Percentiles rank a stretch among this genome's conserved stretches.
Evolutionary conservation across 2,329 filamentous ascomycete species (phyloP).

Genomic region (Hymenoscyphus occultus): DNA sequence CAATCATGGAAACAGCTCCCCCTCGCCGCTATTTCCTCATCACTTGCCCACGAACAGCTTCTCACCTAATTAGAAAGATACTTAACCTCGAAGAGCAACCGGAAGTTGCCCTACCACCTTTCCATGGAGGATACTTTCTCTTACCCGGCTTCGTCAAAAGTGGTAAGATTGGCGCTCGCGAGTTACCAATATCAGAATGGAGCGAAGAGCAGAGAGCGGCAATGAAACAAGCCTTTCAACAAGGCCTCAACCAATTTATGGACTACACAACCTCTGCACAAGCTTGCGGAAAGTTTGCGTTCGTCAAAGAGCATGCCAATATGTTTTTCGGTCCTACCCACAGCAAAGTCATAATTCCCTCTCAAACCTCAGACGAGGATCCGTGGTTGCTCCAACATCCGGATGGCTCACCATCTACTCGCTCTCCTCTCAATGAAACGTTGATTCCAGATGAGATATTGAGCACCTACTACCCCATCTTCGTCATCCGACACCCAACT

Average conservation of each 20-base stretch:
- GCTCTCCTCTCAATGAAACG: constrained; percentile 27
- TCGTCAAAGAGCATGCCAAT: constrained; percentile 39
- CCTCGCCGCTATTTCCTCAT: constrained; percentile 1
- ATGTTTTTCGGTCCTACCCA: constrained; percentile 29
- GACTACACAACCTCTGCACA: constrained; percentile 27
- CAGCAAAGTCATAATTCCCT: constrained; percentile 19
- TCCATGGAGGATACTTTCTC: constrained; percentile 14
- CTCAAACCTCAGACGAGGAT: constrained; percentile 5
- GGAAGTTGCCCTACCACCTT: neutral
- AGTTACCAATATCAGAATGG: constrained; percentile 32
- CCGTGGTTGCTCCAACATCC: constrained; percentile 9
- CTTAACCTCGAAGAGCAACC: constrained; percentile 34
- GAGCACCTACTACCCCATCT: constrained; percentile 36
- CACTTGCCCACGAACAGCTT: neutral
- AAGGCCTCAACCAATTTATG: constrained; percentile 32
- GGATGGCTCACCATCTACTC: neutral
- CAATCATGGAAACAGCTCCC: neutral
- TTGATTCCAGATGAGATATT: constrained; percentile 39
- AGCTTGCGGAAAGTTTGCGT: constrained; percentile 32
- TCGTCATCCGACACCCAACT: constrained; percentile 42
- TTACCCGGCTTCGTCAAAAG: constrained; percentile 1
- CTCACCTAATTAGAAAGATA: constrained; percentile 26
- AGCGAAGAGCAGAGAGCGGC: constrained; percentile 28
- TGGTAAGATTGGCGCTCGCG: neutral
- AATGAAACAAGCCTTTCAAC: constrained; percentile 30